Evolutionary conservation across 345 rosid species (phyloP).

Genomic region (Bruguiera parviflora): DNA sequence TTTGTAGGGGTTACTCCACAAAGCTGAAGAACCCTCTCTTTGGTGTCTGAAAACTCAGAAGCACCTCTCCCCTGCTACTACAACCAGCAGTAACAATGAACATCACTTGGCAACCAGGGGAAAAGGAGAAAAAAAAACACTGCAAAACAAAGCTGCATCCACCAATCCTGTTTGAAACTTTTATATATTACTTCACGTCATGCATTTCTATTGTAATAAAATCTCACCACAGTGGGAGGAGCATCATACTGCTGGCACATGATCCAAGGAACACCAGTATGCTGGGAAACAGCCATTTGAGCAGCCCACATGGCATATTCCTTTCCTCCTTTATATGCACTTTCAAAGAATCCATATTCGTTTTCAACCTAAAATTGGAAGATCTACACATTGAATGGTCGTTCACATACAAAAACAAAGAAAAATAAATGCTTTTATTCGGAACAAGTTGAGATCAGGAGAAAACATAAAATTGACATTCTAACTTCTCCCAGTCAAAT

Average conservation of each 20-base stretch:
- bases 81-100: too few relatives aligned
- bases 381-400: background rate
- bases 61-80: too few relatives aligned
- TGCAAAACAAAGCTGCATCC: background rate
- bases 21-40: too few relatives aligned
- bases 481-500: too few relatives aligned
- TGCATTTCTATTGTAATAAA: background rate
- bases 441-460: too few relatives aligned
- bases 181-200: background rate
- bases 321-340: constrained; percentile 65
- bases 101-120: background rate
- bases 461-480: too few relatives aligned
- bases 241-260: constrained; percentile 89
- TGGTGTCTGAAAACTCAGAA: too few relatives aligned
- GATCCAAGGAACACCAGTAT: constrained; percentile 90
- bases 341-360: constrained; percentile 72
- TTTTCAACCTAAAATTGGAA: constrained; percentile 70
- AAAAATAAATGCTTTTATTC: background rate
- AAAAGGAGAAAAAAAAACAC: background rate
- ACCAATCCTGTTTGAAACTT: too few relatives aligned
- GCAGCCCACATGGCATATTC: constrained; percentile 83
- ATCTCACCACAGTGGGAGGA: constrained; percentile 69
- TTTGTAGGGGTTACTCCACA: too few relatives aligned
- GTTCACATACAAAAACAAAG: background rate
- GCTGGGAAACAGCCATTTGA: constrained; percentile 82